phyloP scores from a whole-genome alignment of 1,284 basidiomycete species.

The Moniliella sp. region DNA sequence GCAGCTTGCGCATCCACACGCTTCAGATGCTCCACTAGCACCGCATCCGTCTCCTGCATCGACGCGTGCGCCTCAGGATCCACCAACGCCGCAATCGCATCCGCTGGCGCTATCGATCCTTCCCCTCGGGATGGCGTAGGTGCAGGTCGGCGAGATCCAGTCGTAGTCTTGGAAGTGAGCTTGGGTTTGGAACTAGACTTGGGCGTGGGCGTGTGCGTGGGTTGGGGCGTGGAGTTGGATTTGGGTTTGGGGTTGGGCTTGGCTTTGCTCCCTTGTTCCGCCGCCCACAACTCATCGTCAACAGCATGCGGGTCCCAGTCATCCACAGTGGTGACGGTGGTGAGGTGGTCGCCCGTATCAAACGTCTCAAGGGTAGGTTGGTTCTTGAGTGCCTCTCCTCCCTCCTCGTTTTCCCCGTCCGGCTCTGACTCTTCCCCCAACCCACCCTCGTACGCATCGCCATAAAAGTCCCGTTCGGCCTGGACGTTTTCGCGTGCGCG shows the following conservation, averaged over 20 bases:
- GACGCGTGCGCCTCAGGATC: conserved; percentile 8
- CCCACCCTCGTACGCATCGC: conserved; percentile 6
- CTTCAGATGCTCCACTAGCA: conserved; percentile 1
- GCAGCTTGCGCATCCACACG: not conserved
- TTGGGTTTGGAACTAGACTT: too few relatives aligned
- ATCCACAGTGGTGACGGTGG: conserved; percentile 3
- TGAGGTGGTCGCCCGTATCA: not conserved
- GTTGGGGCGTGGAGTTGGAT: not conserved
- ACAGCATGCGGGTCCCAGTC: conserved; percentile 5
- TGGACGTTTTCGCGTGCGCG: conserved; percentile 8
- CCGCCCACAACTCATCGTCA: not conserved
- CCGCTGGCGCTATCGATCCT: conserved; percentile 11
- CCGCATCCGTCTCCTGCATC: not conserved
- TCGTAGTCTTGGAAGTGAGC: too few relatives aligned
- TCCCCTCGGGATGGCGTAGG: conserved; percentile 6
- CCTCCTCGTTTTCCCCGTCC: conserved; percentile 8
- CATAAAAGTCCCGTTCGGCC: conserved; percentile 10
- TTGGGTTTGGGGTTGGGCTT: not conserved
- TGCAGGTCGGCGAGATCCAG: too few relatives aligned
- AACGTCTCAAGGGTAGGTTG: not conserved
- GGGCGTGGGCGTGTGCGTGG: too few relatives aligned
- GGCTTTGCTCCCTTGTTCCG: not conserved
- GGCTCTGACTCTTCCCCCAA: conserved; percentile 10
- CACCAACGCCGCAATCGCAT: conserved; percentile 11
- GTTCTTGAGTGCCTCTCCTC: not conserved